A percentile compares a stretch with the other conserved stretches of the same genome.
Conservation (phyloP, 2,329 filamentous ascomycete genomes). For the Pestalotiopsis sp. region DNA sequence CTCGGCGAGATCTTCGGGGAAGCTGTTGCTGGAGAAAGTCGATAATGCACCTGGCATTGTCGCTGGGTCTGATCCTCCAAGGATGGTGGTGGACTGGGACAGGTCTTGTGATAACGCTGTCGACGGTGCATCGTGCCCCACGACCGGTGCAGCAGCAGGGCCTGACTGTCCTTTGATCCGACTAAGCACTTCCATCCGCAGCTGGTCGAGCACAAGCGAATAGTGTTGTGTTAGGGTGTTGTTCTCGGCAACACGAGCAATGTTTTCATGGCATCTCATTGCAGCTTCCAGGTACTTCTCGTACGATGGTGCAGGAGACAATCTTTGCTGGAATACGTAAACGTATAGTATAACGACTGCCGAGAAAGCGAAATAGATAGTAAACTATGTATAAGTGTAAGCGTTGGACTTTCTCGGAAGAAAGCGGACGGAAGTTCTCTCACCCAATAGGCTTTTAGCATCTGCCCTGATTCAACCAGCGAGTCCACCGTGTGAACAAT, state of each 20-base stretch:
- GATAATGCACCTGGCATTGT: background rate
- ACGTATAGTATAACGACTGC: constrained; percentile 29
- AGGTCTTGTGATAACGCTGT: constrained; percentile 25
- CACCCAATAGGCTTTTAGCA: constrained; percentile 34
- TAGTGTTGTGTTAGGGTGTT: constrained; percentile 27
- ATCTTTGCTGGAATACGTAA: constrained; percentile 21
- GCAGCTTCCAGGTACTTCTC: constrained; percentile 21
- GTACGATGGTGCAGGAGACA: constrained; percentile 12
- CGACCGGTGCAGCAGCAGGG: background rate
- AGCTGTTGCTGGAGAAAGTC: background rate
- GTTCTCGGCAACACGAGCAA: constrained; percentile 22
- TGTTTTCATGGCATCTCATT: constrained; percentile 22
- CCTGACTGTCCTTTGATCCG: constrained; percentile 23
- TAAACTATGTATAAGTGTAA: background rate
- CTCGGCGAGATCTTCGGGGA: background rate
- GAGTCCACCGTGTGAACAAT: constrained; percentile 28
- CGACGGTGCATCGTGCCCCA: background rate
- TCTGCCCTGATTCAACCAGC: constrained; percentile 24
- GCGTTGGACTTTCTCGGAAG: background rate
- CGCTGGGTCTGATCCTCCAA: background rate
- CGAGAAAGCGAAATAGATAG: constrained; percentile 28
- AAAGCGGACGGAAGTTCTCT: background rate
- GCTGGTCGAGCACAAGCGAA: constrained; percentile 26
- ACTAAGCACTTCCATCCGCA: constrained; percentile 21
- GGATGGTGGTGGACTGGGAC: background rate